Conservation (phyloP, 176 grass and related monocot genomes). For the Saccharum officinarum region DNA sequence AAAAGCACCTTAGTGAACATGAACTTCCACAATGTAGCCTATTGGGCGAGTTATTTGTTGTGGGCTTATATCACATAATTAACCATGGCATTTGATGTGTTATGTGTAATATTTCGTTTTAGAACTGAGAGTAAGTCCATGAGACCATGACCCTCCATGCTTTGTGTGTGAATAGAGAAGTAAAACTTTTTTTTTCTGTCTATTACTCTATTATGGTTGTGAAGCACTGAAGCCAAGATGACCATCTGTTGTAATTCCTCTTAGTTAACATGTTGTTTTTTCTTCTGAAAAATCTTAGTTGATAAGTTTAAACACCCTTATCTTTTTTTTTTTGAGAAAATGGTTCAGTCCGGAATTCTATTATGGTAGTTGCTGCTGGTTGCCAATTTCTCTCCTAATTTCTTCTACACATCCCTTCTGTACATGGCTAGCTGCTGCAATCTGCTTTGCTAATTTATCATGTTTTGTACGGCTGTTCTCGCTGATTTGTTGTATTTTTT, state of each 20-base stretch:
- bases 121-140: constrained; percentile 4
- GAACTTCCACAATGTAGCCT: constrained; percentile 9
- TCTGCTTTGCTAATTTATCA: too few relatives aligned
- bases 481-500: too few relatives aligned
- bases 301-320: background rate
- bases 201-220: constrained; percentile 23
- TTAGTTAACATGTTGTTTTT: background rate
- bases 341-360: background rate
- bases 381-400: too few relatives aligned
- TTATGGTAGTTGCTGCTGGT: too few relatives aligned
- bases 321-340: background rate
- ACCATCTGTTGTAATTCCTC: background rate
- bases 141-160: background rate
- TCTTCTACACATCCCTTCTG: too few relatives aligned
- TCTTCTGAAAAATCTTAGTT: background rate
- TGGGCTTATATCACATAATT: background rate
- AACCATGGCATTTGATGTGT: constrained; percentile 18
- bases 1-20: background rate
- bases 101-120: constrained; percentile 12
- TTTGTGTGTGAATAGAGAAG: background rate
- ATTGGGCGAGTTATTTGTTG: background rate
- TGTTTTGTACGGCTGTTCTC: too few relatives aligned
- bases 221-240: background rate
- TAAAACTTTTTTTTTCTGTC: background rate
- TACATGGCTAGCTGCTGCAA: too few relatives aligned